These are phyloP conservation scores for Penicillium sp. DNA, from an alignment of 2,329 filamentous ascomycete genomes.

Conservation along the genomic window DNA sequence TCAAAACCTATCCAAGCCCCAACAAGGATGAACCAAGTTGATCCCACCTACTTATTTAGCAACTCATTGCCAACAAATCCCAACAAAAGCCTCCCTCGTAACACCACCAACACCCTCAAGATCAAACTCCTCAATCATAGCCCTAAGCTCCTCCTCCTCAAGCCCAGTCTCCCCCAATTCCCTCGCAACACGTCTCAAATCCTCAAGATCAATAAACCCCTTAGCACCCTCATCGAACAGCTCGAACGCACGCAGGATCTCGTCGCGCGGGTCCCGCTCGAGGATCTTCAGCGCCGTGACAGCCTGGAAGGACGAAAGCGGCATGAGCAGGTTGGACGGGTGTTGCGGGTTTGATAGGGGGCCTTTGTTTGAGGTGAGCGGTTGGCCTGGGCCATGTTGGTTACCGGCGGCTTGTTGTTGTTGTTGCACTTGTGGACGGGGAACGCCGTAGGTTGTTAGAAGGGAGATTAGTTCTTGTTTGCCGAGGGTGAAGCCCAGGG, in stretches of 20 bases:
- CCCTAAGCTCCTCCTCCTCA: conserved; percentile 85
- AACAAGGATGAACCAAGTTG: conserved; percentile 1
- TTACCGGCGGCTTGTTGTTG: conserved; percentile 15
- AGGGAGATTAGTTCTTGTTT: conserved; percentile 81
- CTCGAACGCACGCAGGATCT: conserved; percentile 86
- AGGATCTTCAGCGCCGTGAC: conserved; percentile 78
- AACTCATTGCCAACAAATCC: conserved; percentile 59
- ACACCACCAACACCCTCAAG: conserved; percentile 84
- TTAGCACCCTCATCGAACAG: conserved; percentile 93
- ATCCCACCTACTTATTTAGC: background rate
- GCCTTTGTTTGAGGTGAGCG: conserved; percentile 29
- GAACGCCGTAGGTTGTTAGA: conserved; percentile 75
- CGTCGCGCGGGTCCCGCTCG: conserved; percentile 80
- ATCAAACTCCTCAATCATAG: conserved; percentile 99
- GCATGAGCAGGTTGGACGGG: conserved; percentile 66
- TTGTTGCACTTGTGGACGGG: conserved; percentile 57
- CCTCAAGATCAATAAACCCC: conserved; percentile 83
- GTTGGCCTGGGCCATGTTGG: conserved; percentile 26
- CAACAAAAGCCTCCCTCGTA: conserved; percentile 62
- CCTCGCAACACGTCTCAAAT: conserved; percentile 80
- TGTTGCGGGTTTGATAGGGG: conserved; percentile 53
- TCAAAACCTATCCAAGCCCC: background rate
- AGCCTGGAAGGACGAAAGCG: conserved; percentile 68
- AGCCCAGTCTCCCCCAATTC: conserved; percentile 85
- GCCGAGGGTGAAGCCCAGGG: conserved; percentile 86